phyloP scores from a whole-genome alignment of 768 basidiomycete species.

The Hortiboletus campestris region DNA sequence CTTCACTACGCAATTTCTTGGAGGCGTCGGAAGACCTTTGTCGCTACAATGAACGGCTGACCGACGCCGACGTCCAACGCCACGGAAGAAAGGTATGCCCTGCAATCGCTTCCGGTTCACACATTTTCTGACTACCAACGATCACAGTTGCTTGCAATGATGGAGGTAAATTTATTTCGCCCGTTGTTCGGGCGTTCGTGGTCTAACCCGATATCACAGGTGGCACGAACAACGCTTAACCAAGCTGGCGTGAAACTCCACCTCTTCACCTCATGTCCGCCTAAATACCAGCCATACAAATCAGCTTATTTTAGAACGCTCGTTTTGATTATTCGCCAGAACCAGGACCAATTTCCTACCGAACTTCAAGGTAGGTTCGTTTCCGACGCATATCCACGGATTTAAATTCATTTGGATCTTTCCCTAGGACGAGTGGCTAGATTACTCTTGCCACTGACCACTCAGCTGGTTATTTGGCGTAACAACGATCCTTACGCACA shows the following conservation, averaged over 20 bases:
- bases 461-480: conserved; percentile 29
- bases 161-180: conserved; percentile 44
- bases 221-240: conserved; percentile 47
- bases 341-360: conserved; percentile 23
- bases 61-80: conserved; percentile 20
- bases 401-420: background rate
- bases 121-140: conserved; percentile 5
- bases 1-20: conserved; percentile 30
- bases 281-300: conserved; percentile 41
- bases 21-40: conserved; percentile 29
- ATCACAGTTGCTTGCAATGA: conserved; percentile 45
- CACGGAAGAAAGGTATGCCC: conserved; percentile 29
- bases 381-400: background rate
- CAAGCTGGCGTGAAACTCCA: conserved; percentile 42
- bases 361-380: conserved; percentile 28
- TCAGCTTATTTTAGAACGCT: conserved; percentile 49
- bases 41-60: conserved; percentile 15
- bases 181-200: background rate
- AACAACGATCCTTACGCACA: conserved; percentile 31
- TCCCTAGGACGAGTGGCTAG: conserved; percentile 31
- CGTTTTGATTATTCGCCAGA: conserved; percentile 37
- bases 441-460: conserved; percentile 33
- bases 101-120: background rate
- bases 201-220: conserved; percentile 29
- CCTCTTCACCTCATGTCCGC: conserved; percentile 45